Percentiles rank a stretch among this genome's conserved stretches.
phyloP scores from a whole-genome alignment of 129 eudicot species.

The Cynara cardunculus region DNA sequence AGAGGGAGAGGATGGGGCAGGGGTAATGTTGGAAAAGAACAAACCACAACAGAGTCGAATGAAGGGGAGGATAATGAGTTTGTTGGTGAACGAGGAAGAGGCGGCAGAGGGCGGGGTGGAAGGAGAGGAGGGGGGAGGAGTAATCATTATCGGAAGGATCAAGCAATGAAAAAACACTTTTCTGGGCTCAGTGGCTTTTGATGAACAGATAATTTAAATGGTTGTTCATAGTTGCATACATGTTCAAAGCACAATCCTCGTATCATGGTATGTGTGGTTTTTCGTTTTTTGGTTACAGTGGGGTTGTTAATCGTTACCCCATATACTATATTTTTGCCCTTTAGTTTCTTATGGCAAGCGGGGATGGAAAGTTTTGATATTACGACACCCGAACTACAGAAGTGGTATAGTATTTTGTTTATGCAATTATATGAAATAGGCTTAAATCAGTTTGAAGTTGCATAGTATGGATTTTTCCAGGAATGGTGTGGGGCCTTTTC shows the following conservation, averaged over 20 bases:
- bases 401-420: background rate
- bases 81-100: slow-evolving; percentile 16
- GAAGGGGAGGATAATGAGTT: slow-evolving; percentile 26
- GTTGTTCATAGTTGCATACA: background rate
- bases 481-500: background rate
- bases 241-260: background rate
- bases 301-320: slow-evolving; percentile 3
- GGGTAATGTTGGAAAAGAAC: slow-evolving; percentile 12
- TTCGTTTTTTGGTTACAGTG: slow-evolving; percentile 2
- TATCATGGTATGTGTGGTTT: slow-evolving; percentile 4
- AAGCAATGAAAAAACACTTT: slow-evolving; percentile 76
- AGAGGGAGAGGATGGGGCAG: slow-evolving; percentile 38
- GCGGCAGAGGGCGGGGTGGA: slow-evolving; percentile 27
- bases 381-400: background rate
- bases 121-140: slow-evolving; percentile 49
- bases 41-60: background rate
- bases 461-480: background rate
- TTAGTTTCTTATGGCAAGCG: background rate
- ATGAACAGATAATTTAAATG: background rate
- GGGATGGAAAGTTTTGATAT: background rate
- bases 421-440: background rate
- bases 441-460: background rate
- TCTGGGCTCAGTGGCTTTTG: slow-evolving; percentile 45
- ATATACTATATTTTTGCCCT: background rate
- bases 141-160: slow-evolving; percentile 54